Evolutionary conservation across 2,329 filamentous ascomycete genomes (phyloP).

Genomic region (Tolypocladium tundrense): DNA sequence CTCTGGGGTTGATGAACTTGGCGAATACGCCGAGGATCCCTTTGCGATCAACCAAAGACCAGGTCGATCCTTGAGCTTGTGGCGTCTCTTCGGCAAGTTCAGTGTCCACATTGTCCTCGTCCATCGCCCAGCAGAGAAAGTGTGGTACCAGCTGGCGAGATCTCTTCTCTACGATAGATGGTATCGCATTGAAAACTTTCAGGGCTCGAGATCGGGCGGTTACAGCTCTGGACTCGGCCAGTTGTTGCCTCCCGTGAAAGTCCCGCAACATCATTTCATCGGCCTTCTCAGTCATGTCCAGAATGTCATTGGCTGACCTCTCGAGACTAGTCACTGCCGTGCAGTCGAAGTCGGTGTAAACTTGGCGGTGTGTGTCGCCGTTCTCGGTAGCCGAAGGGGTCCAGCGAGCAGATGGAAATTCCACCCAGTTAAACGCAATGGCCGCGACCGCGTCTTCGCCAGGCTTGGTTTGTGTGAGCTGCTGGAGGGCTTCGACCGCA

Average conservation of each 20-base stretch:
- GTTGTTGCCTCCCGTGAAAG: conserved; percentile 55
- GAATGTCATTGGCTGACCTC: conserved; percentile 37
- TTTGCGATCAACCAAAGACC: conserved; percentile 75
- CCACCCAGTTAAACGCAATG: conserved; percentile 71
- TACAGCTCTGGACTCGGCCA: conserved; percentile 36
- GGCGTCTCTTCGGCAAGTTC: conserved; percentile 24
- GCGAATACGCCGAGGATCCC: conserved; percentile 71
- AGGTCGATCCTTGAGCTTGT: conserved; percentile 33
- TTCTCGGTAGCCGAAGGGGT: conserved; percentile 28
- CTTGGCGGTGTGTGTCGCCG: conserved; percentile 22
- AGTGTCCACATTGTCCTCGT: conserved; percentile 29
- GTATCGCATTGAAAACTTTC: conserved; percentile 63
- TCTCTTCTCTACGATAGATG: conserved; percentile 71
- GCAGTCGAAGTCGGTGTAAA: conserved; percentile 73
- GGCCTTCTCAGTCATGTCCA: conserved; percentile 41
- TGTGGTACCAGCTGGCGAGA: conserved; percentile 79
- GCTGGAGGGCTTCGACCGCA: conserved; percentile 62
- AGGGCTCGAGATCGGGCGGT: conserved; percentile 68
- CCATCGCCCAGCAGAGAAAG: conserved; percentile 69
- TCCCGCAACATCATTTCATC: conserved; percentile 47
- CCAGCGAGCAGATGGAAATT: conserved; percentile 45
- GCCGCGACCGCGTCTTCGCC: conserved; percentile 65
- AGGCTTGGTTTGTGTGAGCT: conserved; percentile 57
- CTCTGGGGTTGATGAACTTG: conserved; percentile 77
- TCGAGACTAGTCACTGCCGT: conserved; percentile 58